Percentiles rank a stretch among this genome's conserved stretches.
Evolutionary conservation across 75 land plant genomes (phyloP).

Genomic region (Sequoia sempervirens): DNA sequence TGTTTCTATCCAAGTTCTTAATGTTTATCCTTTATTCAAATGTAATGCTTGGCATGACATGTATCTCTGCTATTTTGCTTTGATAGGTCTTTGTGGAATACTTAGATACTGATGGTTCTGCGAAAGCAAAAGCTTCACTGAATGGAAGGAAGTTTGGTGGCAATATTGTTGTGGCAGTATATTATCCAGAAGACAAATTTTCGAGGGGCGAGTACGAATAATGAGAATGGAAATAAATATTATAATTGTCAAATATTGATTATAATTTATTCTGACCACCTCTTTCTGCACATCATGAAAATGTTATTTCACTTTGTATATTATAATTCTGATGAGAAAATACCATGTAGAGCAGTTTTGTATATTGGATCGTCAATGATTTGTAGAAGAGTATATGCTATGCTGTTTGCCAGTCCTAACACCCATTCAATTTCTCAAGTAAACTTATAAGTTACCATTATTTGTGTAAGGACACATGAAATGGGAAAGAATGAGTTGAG

Average conservation of each 20-base stretch:
- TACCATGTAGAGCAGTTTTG: background rate
- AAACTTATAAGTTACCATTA: background rate
- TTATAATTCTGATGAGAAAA: background rate
- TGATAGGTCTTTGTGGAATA: slow-evolving; percentile 86
- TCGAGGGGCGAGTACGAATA: slow-evolving; percentile 54
- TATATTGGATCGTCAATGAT: background rate
- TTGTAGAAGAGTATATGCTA: background rate
- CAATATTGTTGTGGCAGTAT: slow-evolving; percentile 73
- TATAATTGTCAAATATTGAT: background rate
- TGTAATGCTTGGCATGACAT: background rate
- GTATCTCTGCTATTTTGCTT: background rate
- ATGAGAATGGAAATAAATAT: background rate
- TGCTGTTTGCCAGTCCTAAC: background rate
- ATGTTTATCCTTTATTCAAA: background rate
- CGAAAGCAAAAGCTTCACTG: slow-evolving; percentile 59
- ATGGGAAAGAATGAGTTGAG: background rate
- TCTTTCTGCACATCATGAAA: background rate
- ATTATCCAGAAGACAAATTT: slow-evolving; percentile 82
- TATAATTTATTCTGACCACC: background rate
- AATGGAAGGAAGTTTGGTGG: slow-evolving; percentile 87
- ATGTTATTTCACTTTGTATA: background rate
- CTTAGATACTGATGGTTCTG: slow-evolving; percentile 56
- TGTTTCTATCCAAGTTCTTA: background rate
- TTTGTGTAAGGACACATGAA: background rate
- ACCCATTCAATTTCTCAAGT: background rate